These are phyloP conservation scores for Fusarium haematococcum DNA, from an alignment of 2,329 filamentous ascomycete species.

Conservation along the genomic window DNA sequence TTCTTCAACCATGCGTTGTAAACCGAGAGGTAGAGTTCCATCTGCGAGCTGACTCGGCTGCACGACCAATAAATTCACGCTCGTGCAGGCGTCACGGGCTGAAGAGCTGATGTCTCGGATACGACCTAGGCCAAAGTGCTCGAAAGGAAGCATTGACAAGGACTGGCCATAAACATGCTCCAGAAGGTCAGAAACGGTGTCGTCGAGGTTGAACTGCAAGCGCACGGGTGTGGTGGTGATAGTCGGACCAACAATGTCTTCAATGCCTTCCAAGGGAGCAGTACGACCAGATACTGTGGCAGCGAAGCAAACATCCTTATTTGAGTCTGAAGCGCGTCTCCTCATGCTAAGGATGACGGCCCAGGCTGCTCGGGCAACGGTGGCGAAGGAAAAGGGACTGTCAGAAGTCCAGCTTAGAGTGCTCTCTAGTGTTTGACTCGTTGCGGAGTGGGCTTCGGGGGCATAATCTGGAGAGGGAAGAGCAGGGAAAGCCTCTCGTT, in stretches of 20 bases:
- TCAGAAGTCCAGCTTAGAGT: neutral
- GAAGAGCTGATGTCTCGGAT: neutral
- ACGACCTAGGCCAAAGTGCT: neutral
- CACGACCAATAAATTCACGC: neutral
- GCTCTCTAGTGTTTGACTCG: neutral
- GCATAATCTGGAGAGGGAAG: neutral
- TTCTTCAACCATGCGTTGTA: neutral
- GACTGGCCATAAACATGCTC: neutral
- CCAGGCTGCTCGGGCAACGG: neutral
- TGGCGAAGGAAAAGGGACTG: neutral
- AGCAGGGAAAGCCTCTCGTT: neutral
- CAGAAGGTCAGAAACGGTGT: neutral
- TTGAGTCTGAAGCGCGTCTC: neutral
- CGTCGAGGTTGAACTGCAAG: neutral
- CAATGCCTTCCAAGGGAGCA: neutral
- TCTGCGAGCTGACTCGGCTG: neutral
- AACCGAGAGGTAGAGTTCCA: neutral
- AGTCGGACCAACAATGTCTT: neutral
- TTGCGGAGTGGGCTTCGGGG: neutral
- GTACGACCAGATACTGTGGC: neutral
- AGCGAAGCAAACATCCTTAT: neutral
- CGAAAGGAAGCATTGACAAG: neutral
- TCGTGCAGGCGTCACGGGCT: neutral
- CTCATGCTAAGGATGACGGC: neutral
- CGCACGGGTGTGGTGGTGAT: neutral